Evolutionary conservation across 345 rosid genomes (phyloP).

Genomic region (Linum trigynum): DNA sequence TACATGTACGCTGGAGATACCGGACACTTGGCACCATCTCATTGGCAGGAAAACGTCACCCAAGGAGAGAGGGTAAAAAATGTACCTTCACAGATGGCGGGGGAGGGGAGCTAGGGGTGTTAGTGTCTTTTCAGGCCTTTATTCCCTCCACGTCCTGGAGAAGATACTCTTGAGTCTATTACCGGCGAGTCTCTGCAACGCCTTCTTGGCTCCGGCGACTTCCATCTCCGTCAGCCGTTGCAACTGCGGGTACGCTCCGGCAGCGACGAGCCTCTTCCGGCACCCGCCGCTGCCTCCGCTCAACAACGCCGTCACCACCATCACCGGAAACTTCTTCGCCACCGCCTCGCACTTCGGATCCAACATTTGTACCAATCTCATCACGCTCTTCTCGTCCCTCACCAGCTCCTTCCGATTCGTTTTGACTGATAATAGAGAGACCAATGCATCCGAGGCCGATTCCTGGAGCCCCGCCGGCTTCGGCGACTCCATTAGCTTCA

Average conservation of each 20-base stretch:
- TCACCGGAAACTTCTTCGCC: constrained; percentile 50
- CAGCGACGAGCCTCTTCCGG: constrained; percentile 40
- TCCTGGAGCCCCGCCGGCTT: constrained; percentile 77
- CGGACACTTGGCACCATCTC: neutral
- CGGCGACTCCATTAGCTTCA: constrained; percentile 54
- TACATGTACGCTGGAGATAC: neutral
- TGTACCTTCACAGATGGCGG: constrained; percentile 20
- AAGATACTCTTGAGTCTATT: constrained; percentile 52
- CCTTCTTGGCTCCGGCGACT: constrained; percentile 55
- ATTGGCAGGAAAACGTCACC: neutral
- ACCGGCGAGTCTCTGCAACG: constrained; percentile 53
- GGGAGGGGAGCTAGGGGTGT: constrained; percentile 24
- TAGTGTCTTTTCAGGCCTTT: constrained; percentile 18
- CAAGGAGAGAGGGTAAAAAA: neutral
- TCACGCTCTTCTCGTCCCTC: constrained; percentile 59
- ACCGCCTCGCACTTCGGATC: constrained; percentile 52
- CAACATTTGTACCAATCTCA: constrained; percentile 59
- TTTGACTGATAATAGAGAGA: constrained; percentile 42
- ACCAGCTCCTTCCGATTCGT: constrained; percentile 57
- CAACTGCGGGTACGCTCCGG: constrained; percentile 52
- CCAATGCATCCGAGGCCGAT: constrained; percentile 42
- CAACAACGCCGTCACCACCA: constrained; percentile 39
- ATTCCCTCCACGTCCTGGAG: constrained; percentile 63
- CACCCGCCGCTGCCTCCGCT: constrained; percentile 40
- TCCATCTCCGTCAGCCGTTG: constrained; percentile 52